A percentile compares a stretch with the other conserved stretches of the same genome.
Evolutionary conservation across 768 basidiomycete genomes (phyloP).

Genomic region (Asterophora parasitica): DNA sequence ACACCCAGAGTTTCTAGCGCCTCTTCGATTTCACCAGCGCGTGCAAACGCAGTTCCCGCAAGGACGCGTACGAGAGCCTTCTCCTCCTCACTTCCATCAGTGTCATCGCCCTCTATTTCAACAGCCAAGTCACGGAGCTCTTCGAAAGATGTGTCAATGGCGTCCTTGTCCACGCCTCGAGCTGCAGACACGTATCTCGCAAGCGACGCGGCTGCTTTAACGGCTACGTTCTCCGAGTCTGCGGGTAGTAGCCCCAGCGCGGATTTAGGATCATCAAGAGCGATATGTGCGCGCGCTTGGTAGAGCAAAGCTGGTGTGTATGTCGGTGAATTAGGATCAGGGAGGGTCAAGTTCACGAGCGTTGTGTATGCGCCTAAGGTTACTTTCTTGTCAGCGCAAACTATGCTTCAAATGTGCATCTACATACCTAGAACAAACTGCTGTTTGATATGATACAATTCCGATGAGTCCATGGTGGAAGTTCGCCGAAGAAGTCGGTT

Average conservation of each 20-base stretch:
- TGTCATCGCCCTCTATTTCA: constrained; percentile 80
- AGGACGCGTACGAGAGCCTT: constrained; percentile 72
- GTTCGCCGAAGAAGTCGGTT: neutral
- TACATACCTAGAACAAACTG: constrained; percentile 67
- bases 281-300: constrained; percentile 74
- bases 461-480: constrained; percentile 40
- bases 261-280: constrained; percentile 53
- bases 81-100: constrained; percentile 59
- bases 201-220: constrained; percentile 69
- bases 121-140: constrained; percentile 81
- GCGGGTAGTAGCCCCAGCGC: constrained; percentile 54
- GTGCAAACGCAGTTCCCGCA: constrained; percentile 82
- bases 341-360: constrained; percentile 50
- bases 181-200: constrained; percentile 59
- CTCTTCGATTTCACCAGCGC: constrained; percentile 85
- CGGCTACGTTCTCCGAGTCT: constrained; percentile 56
- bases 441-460: constrained; percentile 66
- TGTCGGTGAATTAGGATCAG: constrained; percentile 58
- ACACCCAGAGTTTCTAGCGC: constrained; percentile 83
- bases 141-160: constrained; percentile 63
- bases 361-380: constrained; percentile 60
- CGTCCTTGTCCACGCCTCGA: constrained; percentile 42
- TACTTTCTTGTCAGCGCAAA: neutral
- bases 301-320: constrained; percentile 66
- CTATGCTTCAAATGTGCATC: neutral